Percentiles rank a stretch among this genome's conserved stretches.
Evolutionary conservation across 2,329 filamentous ascomycete genomes (phyloP).

Genomic region (Cercospora zeina): DNA sequence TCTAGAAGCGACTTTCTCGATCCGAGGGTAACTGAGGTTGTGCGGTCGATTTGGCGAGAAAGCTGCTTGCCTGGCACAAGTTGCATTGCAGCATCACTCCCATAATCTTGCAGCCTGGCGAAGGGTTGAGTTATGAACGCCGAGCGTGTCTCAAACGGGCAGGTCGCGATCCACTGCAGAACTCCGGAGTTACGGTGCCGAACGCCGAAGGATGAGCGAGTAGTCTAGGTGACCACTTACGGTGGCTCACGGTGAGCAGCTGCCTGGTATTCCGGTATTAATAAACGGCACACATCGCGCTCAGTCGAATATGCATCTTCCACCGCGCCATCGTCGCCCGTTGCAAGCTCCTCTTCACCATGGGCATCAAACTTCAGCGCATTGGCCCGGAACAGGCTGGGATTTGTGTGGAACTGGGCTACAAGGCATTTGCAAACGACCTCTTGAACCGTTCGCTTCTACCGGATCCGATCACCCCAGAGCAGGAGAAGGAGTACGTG

Average conservation of each 20-base stretch:
- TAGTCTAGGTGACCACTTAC: neutral
- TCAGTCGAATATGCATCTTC: neutral
- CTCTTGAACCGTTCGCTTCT: constrained; percentile 2
- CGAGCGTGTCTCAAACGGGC: neutral
- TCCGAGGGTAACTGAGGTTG: neutral
- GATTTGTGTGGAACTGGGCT: neutral
- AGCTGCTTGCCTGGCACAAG: neutral
- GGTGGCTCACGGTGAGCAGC: neutral
- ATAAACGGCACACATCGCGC: neutral
- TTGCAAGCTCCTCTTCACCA: neutral
- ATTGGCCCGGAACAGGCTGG: neutral
- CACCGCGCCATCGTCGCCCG: neutral
- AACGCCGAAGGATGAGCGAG: constrained; percentile 5
- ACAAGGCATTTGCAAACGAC: constrained; percentile 13
- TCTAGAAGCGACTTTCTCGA: no score
- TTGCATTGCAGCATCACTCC: neutral
- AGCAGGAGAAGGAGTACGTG: neutral
- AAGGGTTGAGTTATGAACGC: neutral
- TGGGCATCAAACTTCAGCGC: constrained; percentile 3
- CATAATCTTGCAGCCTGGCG: neutral
- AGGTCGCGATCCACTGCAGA: neutral
- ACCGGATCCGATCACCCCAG: constrained; percentile 4
- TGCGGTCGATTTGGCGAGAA: neutral
- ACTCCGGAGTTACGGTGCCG: constrained; percentile 5
- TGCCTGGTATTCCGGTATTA: constrained; percentile 1